Evolutionary conservation across 306 rosid genomes (phyloP), one percentile per base, ranked within the genome.

Genomic region (Echinosophora koreensis): DNA sequence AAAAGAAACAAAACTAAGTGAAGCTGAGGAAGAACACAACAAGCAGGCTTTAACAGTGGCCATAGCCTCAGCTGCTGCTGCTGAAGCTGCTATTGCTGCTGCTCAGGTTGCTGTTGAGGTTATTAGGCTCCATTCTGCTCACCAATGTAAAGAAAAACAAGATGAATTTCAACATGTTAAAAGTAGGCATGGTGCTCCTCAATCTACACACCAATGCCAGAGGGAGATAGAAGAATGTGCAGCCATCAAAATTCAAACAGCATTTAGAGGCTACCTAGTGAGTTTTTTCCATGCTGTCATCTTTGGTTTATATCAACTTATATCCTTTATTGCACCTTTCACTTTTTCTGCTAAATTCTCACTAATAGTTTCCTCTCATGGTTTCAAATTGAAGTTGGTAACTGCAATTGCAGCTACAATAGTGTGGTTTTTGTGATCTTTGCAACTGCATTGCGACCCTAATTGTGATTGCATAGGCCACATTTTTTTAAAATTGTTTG

Each of bases 211-310:
- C 62, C 37, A 84, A 69, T 72, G 78, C 68, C 82, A 79, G 78
- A 80, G 32, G 54, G 77, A 84, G 76, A 76, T 68, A 77, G 73
- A 61, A 66, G 92, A 87, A 50, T 77, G 72, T 85, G 86, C 93
- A 50, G 94, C 90, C 60, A 84, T 87, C 59, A 90, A 75, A 82
- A 89, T 94, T 58, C 98, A 94, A 82, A 81, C 97, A 7, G 84
- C 95, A 28, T 94, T 90, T 54, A 63, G 97, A 65, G 95, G 97
- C 66, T 89, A 87, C 85, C 97, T 94, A 4, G 98, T 94, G 84
- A 92, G 98, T 85, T 77, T 65, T 65, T 1, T 69, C 50, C 80
- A 77, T 50, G 3, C 66, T 46, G 14, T 41, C 61, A 50, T 73
- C 47, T 78, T 67, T 54, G 9, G 4, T 41, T 70, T 30, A 3